Evolutionary conservation across 352 stramenopile genomes (phyloP), one percentile per base, ranked within the genome.

Genomic region (Pseudoperonospora humuli): DNA sequence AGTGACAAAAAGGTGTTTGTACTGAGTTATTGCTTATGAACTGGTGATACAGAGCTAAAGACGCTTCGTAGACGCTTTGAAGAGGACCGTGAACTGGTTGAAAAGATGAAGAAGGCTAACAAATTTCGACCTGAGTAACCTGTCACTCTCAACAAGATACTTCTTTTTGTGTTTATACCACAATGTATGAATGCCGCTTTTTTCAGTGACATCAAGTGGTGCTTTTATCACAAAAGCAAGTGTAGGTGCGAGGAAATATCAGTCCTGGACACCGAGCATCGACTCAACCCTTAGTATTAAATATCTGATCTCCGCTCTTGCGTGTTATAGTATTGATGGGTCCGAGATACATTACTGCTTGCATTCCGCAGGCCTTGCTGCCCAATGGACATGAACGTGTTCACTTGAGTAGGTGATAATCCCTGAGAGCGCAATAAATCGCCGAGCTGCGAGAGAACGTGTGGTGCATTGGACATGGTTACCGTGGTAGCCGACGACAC

Each of bases 61-160:
- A 72, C 69, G 19, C 58, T 93, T 23, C 77, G 80, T 19, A 77
- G 90, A 44, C 77, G 75, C 32, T 93, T 93, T 53, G 76, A 93
- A 45, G 80, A 93, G 43, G 80, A 93, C 46, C 67, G 71, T 9
- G 44, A 75, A 45, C 43, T 85, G 27, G 75, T 93, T 35, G 75
- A 85, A 15, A 86, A 89, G 57, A 74, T 93, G 55, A 93, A 90
- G 46, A 75, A 79, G 49, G 67, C 71, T 32, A 84, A 88, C 55
- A 78, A 79, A 41, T 88, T 88, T 54, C 74, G 70, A 35, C 80
- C 80, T n/a, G 75, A 93, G 64, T 89, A 81, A 47, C 7, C 15
- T 33, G 13, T 41, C 27, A 14, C 27, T 43, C 29, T 19, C 18
- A 56, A 45, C 20, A 44, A 35, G 8, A 26, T 7, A 7, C 23